Conservation (phyloP, 2,329 filamentous ascomycete species). For the Epicoccum sorghinum region DNA sequence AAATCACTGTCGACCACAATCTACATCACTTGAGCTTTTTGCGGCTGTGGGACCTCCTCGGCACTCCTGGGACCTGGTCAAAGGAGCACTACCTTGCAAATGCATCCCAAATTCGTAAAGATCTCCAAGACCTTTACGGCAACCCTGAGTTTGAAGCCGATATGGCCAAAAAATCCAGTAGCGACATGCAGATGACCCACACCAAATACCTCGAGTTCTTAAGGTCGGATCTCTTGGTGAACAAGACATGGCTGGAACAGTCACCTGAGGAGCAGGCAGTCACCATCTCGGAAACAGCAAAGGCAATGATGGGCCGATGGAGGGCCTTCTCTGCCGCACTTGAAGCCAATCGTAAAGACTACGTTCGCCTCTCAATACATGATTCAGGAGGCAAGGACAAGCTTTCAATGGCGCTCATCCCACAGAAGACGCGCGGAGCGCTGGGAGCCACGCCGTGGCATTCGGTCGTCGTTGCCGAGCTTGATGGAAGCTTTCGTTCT, state of each 20-base stretch:
- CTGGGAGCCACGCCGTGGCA: conserved; percentile 38
- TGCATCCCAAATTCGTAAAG: conserved; percentile 32
- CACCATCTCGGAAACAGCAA: conserved; percentile 33
- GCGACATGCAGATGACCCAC: conserved; percentile 37
- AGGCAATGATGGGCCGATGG: conserved; percentile 41
- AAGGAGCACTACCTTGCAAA: conserved; percentile 32
- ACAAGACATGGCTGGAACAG: conserved; percentile 23
- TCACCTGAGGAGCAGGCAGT: conserved; percentile 24
- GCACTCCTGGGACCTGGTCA: conserved; percentile 23
- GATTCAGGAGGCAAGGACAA: conserved; percentile 39
- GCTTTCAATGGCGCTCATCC: conserved; percentile 37
- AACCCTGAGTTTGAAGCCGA: conserved; percentile 36
- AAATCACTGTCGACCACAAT: conserved; percentile 22
- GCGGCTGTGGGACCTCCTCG: conserved; percentile 28
- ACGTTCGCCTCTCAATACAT: conserved; percentile 41
- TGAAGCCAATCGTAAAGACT: conserved; percentile 25
- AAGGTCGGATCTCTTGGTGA: conserved; percentile 28
- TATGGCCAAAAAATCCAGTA: conserved; percentile 36
- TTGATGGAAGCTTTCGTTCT: conserved; percentile 29
- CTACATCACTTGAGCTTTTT: conserved; percentile 28
- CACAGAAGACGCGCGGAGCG: conserved; percentile 25
- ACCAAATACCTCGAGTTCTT: conserved; percentile 38
- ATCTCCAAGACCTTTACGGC: conserved; percentile 30
- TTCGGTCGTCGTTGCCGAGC: conserved; percentile 25
- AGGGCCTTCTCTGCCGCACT: conserved; percentile 35